Percentiles rank a stretch among this genome's conserved stretches.
Evolutionary conservation across 352 stramenopile species (phyloP).

Genomic region (Elongisporangium anandrum): DNA sequence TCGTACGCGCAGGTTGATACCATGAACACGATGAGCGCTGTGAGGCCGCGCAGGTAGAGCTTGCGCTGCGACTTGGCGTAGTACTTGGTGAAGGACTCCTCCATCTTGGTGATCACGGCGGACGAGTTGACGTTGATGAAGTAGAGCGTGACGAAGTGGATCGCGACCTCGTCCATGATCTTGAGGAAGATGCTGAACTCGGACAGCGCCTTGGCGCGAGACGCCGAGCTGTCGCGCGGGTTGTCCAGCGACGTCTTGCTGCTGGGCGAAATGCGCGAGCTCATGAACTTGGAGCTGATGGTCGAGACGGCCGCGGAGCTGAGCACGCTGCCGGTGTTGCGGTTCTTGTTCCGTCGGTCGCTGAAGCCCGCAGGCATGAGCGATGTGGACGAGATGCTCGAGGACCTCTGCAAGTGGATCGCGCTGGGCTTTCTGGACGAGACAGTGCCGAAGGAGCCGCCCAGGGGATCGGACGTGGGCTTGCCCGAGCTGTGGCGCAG

Average conservation of each 20-base stretch:
- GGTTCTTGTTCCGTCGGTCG: not conserved
- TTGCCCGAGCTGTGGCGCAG: not conserved
- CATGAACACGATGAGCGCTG: conserved; percentile 66
- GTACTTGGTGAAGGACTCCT: conserved; percentile 74
- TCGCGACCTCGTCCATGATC: conserved; percentile 79
- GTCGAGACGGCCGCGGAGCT: not conserved
- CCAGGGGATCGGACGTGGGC: not conserved
- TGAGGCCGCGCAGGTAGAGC: conserved; percentile 56
- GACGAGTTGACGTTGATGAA: conserved; percentile 79
- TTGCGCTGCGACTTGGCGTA: conserved; percentile 66
- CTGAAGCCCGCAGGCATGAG: not conserved
- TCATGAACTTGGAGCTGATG: conserved; percentile 1
- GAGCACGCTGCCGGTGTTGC: not conserved
- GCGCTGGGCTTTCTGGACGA: not conserved
- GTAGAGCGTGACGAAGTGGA: conserved; percentile 75
- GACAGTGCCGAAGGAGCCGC: not conserved
- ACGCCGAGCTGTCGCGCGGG: conserved; percentile 46
- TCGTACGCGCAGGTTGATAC: conserved; percentile 67
- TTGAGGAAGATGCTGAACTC: conserved; percentile 78
- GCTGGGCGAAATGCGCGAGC: not conserved
- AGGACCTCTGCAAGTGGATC: not conserved
- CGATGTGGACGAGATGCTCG: not conserved
- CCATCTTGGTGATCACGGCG: conserved; percentile 68
- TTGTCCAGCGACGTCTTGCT: not conserved
- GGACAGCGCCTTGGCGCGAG: conserved; percentile 45